These are phyloP conservation scores for Peniophora sp. DNA, from an alignment of 1,284 basidiomycete species.

Conservation along the genomic window DNA sequence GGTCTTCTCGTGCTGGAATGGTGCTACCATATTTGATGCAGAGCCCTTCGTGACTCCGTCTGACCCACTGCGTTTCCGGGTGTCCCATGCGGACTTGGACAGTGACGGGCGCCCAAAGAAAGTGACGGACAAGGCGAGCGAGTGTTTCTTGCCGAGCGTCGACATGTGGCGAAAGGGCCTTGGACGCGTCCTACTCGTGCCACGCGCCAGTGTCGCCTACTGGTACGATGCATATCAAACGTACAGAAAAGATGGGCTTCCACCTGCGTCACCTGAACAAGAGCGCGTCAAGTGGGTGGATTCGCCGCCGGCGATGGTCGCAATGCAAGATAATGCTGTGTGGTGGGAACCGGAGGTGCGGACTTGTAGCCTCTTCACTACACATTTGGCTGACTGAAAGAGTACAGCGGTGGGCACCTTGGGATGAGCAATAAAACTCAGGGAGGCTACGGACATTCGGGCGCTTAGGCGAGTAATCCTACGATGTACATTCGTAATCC, in stretches of 20 bases:
- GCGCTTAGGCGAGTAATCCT: too few relatives aligned
- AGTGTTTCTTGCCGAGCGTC: slow-evolving; percentile 27
- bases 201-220: slow-evolving; percentile 8
- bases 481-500: too few relatives aligned
- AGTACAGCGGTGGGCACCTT: too few relatives aligned
- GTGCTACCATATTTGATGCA: slow-evolving; percentile 24
- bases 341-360: too few relatives aligned
- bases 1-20: slow-evolving; percentile 29
- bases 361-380: too few relatives aligned
- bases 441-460: too few relatives aligned
- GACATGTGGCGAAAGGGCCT: slow-evolving; percentile 30
- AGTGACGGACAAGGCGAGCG: slow-evolving; percentile 23
- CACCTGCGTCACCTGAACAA: not conserved
- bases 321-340: slow-evolving; percentile 2
- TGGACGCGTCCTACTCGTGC: slow-evolving; percentile 23
- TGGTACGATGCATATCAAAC: not conserved
- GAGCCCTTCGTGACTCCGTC: slow-evolving; percentile 8
- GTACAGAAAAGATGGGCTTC: not conserved
- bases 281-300: slow-evolving; percentile 1
- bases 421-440: too few relatives aligned
- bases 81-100: not conserved
- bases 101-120: not conserved
- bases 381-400: too few relatives aligned
- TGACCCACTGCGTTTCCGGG: not conserved
- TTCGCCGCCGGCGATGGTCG: slow-evolving; percentile 4